A percentile compares a stretch with the other conserved stretches of the same genome.
phyloP scores from a whole-genome alignment of 352 stramenopile genomes.

The Bremia lactucae region DNA sequence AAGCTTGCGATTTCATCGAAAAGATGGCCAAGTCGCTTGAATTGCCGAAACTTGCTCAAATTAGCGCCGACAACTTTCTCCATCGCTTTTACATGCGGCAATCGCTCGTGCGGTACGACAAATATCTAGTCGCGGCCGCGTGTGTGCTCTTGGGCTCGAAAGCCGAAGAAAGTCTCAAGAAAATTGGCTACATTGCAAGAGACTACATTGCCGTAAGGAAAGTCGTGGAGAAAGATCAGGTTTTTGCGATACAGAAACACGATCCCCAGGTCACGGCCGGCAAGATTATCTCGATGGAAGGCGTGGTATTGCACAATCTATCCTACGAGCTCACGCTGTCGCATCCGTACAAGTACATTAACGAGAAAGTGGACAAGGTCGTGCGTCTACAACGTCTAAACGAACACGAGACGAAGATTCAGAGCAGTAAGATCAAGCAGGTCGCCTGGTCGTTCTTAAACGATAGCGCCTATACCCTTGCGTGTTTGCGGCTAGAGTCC shows the following conservation, averaged over 20 bases:
- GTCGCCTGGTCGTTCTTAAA: slow-evolving; percentile 85
- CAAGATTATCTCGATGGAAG: slow-evolving; percentile 81
- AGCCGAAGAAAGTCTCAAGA: slow-evolving; percentile 74
- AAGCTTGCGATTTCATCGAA: slow-evolving; percentile 79
- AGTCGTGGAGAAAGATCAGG: slow-evolving; percentile 59
- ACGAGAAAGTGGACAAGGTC: slow-evolving; percentile 79
- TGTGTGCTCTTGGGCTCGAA: slow-evolving; percentile 80
- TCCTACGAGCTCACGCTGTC: slow-evolving; percentile 77
- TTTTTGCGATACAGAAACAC: slow-evolving; percentile 71
- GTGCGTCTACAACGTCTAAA: slow-evolving; percentile 50
- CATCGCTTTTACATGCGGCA: slow-evolving; percentile 84
- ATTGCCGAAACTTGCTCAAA: slow-evolving; percentile 71
- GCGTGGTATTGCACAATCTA: slow-evolving; percentile 69
- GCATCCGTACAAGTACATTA: slow-evolving; percentile 83
- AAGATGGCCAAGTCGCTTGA: slow-evolving; percentile 73
- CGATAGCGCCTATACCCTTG: slow-evolving; percentile 76
- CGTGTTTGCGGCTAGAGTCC: slow-evolving; percentile 69
- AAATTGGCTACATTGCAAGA: slow-evolving; percentile 61
- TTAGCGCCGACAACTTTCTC: slow-evolving; percentile 80
- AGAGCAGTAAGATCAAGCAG: slow-evolving; percentile 76
- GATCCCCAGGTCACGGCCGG: slow-evolving; percentile 49
- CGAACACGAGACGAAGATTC: slow-evolving; percentile 36
- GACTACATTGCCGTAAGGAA: slow-evolving; percentile 67
- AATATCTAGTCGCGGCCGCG: slow-evolving; percentile 69
- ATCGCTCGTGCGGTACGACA: slow-evolving; percentile 77